These are phyloP conservation scores for Sicyos baderoa DNA, from an alignment of 306 rosid species.

Conservation along the genomic window DNA sequence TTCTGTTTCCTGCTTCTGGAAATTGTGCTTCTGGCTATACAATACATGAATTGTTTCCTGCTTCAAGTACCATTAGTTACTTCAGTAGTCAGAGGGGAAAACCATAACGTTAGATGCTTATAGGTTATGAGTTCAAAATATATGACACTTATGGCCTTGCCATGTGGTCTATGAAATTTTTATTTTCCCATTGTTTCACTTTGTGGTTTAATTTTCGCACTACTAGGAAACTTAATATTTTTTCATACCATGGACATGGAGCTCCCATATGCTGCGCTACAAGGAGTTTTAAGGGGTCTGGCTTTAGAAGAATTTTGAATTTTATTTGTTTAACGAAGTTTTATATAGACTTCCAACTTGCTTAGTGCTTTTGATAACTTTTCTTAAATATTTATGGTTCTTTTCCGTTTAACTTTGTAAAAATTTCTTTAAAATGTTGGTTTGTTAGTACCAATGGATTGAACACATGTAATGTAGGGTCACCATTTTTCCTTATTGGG, in stretches of 20 bases:
- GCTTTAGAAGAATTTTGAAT: no score
- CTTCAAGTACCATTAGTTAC: not conserved
- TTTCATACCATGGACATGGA: not conserved
- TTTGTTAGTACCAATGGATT: constrained; percentile 13
- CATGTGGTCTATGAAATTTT: not conserved
- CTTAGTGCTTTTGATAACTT: not conserved
- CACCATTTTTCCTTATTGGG: constrained; percentile 85
- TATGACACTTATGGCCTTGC: not conserved
- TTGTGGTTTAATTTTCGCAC: not conserved
- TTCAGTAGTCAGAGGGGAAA: not conserved
- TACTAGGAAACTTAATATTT: not conserved
- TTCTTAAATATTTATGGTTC: not conserved
- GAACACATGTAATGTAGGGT: constrained; percentile 45
- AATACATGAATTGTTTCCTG: not conserved
- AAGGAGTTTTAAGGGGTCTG: not conserved
- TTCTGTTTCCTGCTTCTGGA: not conserved
- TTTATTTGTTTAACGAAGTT: not conserved
- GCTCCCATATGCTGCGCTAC: not conserved
- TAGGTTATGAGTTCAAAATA: not conserved
- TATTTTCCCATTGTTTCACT: not conserved
- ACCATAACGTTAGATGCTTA: not conserved
- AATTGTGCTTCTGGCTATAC: no score
- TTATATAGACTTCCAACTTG: not conserved
- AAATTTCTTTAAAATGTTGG: not conserved
- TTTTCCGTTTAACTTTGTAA: not conserved